These are phyloP conservation scores for Xylaria longipes DNA, from an alignment of 495 filamentous ascomycete genomes.

Conservation along the genomic window DNA sequence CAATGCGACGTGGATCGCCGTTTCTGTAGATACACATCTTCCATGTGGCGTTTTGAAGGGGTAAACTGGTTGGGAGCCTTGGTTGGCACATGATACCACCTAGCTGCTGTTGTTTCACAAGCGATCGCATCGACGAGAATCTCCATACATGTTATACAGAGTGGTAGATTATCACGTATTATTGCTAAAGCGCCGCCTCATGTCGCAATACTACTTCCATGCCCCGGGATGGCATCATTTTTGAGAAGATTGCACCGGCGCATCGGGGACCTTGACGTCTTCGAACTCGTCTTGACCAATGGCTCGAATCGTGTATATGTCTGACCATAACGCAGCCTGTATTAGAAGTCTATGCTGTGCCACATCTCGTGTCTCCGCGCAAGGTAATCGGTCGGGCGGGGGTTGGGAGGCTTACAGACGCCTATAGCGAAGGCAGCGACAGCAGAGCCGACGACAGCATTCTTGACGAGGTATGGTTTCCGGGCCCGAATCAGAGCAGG, in stretches of 20 bases:
- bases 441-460: constrained; percentile 73
- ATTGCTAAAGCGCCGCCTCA: not conserved
- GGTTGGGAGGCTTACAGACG: constrained; percentile 72
- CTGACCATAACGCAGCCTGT: constrained; percentile 51
- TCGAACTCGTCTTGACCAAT: constrained; percentile 98
- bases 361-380: not conserved
- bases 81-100: constrained; percentile 36
- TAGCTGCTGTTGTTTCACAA: constrained; percentile 24
- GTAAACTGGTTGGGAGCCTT: constrained; percentile 16
- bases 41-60: constrained; percentile 32
- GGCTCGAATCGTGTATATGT: constrained; percentile 84
- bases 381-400: not conserved
- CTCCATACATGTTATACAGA: not conserved
- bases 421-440: constrained; percentile 73
- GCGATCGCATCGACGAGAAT: not conserved
- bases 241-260: constrained; percentile 54
- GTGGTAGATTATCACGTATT: not conserved
- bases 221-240: constrained; percentile 38
- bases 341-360: constrained; percentile 15
- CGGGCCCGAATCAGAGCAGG: constrained; percentile 88
- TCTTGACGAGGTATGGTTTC: constrained; percentile 89
- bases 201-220: not conserved
- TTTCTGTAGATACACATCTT: constrained; percentile 32
- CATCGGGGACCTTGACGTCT: constrained; percentile 85
- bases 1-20: constrained; percentile 15